These are phyloP conservation scores for Terfezia claveryi DNA, from an alignment of 495 filamentous ascomycete species.

Conservation along the genomic window DNA sequence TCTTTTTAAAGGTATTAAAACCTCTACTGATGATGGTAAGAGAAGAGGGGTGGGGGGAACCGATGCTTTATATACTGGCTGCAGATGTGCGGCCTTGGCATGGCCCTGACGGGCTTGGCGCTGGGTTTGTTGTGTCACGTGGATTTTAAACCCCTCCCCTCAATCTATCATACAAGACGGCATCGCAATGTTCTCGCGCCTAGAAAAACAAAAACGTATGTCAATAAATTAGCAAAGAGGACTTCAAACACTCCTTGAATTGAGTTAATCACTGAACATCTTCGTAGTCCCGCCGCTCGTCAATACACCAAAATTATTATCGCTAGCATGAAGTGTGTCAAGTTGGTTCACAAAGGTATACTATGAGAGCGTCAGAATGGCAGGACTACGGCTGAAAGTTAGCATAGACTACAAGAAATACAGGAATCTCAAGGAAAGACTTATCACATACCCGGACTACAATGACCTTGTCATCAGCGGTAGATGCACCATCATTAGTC, in stretches of 20 bases:
- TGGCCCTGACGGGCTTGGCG: too few species aligned
- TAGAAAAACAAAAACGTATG: too few species aligned
- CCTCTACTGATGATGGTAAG: background rate
- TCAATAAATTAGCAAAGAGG: too few species aligned
- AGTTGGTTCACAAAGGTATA: too few species aligned
- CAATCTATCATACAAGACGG: too few species aligned
- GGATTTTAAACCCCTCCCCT: too few species aligned
- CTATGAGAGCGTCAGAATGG: background rate
- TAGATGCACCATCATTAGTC: slow-evolving; percentile 24
- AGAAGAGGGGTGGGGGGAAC: background rate
- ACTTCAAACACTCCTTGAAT: too few species aligned
- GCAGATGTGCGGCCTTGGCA: too few species aligned
- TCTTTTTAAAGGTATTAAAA: background rate
- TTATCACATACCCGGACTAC: slow-evolving; percentile 21
- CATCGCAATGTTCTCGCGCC: too few species aligned
- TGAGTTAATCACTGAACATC: background rate
- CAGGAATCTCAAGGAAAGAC: background rate
- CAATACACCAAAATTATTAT: background rate
- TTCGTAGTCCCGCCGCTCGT: background rate
- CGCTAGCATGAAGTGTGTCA: background rate
- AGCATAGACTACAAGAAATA: too few species aligned
- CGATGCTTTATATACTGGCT: background rate
- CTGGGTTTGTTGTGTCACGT: too few species aligned
- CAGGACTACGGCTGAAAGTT: background rate
- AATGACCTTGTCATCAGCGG: slow-evolving; percentile 29